Evolutionary conservation across 2,329 filamentous ascomycete genomes (phyloP).

Genomic region (Exophiala bonariae): DNA sequence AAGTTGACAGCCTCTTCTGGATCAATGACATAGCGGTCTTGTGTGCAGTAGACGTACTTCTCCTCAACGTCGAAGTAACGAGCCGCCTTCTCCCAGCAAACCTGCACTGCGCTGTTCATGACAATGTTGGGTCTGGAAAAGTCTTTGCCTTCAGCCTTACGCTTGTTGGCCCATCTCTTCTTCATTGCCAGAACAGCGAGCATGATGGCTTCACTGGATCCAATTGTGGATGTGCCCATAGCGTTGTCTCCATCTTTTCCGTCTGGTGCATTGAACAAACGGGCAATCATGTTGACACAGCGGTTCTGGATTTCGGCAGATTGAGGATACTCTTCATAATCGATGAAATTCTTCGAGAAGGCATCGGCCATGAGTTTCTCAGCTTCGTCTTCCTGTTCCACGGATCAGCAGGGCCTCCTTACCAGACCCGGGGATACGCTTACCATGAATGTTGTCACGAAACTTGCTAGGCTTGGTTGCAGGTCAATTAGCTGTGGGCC

Average conservation of each 20-base stretch:
- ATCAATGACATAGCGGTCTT: constrained; percentile 63
- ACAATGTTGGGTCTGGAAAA: constrained; percentile 82
- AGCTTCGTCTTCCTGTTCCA: constrained; percentile 77
- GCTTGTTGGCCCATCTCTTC: constrained; percentile 86
- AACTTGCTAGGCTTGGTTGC: constrained; percentile 71
- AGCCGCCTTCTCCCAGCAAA: constrained; percentile 93
- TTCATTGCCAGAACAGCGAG: constrained; percentile 77
- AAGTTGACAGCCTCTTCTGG: constrained; percentile 62
- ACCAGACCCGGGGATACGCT: too few relatives aligned
- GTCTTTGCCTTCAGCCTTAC: constrained; percentile 79
- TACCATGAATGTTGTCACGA: constrained; percentile 96
- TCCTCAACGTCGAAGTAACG: constrained; percentile 93
- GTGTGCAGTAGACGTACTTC: constrained; percentile 68
- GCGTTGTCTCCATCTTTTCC: constrained; percentile 58
- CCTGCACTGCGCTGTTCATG: constrained; percentile 95
- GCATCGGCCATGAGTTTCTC: constrained; percentile 94
- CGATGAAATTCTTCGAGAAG: constrained; percentile 94
- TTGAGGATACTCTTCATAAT: constrained; percentile 82
- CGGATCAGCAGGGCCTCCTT: constrained; percentile 2
- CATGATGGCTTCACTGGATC: constrained; percentile 72
- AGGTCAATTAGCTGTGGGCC: too few relatives aligned
- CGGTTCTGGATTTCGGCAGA: constrained; percentile 86
- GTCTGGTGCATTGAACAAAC: constrained; percentile 78
- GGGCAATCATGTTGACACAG: constrained; percentile 86
- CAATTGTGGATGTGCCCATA: constrained; percentile 84